Percentiles rank a stretch among this genome's conserved stretches.
Conservation (phyloP, 2,329 filamentous ascomycete species). For the Hirsutella rhossiliensis region DNA sequence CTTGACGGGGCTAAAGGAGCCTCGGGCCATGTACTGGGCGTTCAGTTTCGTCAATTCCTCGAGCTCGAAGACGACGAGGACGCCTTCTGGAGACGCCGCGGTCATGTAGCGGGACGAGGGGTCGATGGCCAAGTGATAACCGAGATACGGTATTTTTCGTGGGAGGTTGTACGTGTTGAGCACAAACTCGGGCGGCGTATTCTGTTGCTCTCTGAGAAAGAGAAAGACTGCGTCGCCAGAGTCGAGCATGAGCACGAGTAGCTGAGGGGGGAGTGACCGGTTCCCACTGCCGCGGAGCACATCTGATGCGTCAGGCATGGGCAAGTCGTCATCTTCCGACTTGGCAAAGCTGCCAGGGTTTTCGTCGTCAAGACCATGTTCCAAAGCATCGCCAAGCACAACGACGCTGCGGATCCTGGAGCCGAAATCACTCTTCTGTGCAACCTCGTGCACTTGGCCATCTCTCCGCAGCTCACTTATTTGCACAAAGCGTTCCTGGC, state of each 20-base stretch:
- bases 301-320: slow-evolving; percentile 19
- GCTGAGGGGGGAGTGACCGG: slow-evolving; percentile 55
- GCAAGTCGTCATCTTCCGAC: slow-evolving; percentile 25
- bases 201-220: slow-evolving; percentile 39
- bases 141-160: slow-evolving; percentile 44
- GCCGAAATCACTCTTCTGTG: slow-evolving; percentile 68
- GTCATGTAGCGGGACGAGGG: slow-evolving; percentile 58
- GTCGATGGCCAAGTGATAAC: slow-evolving; percentile 62
- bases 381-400: slow-evolving; percentile 52
- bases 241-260: slow-evolving; percentile 66
- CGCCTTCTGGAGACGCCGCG: slow-evolving; percentile 56
- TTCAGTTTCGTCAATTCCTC: slow-evolving; percentile 41
- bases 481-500: slow-evolving; percentile 64
- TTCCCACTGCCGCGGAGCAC: slow-evolving; percentile 2
- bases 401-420: slow-evolving; percentile 67
- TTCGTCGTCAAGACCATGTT: slow-evolving; percentile 21
- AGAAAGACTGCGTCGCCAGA: slow-evolving; percentile 66
- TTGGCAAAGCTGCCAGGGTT: slow-evolving; percentile 19
- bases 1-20: slow-evolving; percentile 47
- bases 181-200: slow-evolving; percentile 45
- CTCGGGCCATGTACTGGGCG: slow-evolving; percentile 30
- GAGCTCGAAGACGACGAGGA: slow-evolving; percentile 62
- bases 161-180: slow-evolving; percentile 47
- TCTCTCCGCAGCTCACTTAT: slow-evolving; percentile 62
- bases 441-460: slow-evolving; percentile 62